Conservation (phyloP, 306 rosid genomes). For the Vigna nakashimae region DNA sequence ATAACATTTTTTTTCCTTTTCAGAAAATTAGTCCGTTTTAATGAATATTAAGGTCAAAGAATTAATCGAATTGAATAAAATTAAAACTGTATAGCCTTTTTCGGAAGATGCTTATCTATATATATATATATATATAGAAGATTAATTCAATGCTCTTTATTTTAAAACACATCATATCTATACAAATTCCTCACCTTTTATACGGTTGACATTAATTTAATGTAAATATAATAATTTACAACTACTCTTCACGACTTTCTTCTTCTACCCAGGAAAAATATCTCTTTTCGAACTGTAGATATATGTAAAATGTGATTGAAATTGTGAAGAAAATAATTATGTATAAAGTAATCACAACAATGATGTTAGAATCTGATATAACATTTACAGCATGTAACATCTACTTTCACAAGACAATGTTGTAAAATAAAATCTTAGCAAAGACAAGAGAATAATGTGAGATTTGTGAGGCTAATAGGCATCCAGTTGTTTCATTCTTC, state of each 20-base stretch:
- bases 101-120: neutral
- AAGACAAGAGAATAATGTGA: slow-evolving; percentile 36
- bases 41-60: neutral
- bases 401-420: too few relatives aligned
- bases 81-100: neutral
- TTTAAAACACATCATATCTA: neutral
- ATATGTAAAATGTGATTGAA: neutral
- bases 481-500: neutral
- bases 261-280: neutral
- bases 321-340: slow-evolving; percentile 11
- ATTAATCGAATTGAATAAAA: neutral
- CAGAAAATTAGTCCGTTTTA: neutral
- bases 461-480: slow-evolving; percentile 6
- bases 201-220: neutral
- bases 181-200: neutral
- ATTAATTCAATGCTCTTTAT: neutral
- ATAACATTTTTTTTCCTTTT: neutral
- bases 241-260: neutral
- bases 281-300: neutral
- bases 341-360: slow-evolving; percentile 6
- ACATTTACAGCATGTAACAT: too few relatives aligned
- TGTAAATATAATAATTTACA: neutral
- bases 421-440: slow-evolving; percentile 38
- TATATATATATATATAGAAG: neutral
- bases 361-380: neutral